Conservation (phyloP, 75 land plant genomes). For the Picea glauca region DNA sequence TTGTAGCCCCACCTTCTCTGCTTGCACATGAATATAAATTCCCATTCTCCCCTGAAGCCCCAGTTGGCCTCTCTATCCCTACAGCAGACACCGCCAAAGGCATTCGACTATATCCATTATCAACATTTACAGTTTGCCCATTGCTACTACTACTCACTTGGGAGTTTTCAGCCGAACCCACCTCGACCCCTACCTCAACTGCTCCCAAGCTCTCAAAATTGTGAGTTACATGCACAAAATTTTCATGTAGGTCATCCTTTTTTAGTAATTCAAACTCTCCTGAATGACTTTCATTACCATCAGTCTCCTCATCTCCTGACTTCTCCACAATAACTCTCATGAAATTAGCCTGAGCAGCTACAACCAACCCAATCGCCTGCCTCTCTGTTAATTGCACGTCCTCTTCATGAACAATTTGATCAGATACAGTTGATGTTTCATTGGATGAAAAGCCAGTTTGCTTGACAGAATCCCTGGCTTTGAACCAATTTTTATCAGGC, state of each 20-base stretch:
- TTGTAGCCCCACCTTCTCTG: neutral
- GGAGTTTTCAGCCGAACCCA: neutral
- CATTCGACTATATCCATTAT: neutral
- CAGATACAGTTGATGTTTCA: conserved; percentile 5
- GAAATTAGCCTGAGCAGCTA: conserved; percentile 90
- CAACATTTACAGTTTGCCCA: neutral
- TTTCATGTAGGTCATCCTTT: no score
- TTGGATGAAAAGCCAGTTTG: conserved; percentile 19
- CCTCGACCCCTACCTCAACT: no score
- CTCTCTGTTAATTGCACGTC: neutral
- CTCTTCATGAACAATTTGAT: neutral
- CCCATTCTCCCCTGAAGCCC: conserved; percentile 14
- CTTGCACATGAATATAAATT: neutral
- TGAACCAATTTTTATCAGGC: conserved; percentile 36
- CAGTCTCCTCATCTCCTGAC: conserved; percentile 14
- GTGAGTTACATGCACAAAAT: no score
- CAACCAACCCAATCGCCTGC: conserved; percentile 78
- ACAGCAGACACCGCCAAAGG: neutral
- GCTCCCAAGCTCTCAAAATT: no score
- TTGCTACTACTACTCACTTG: neutral
- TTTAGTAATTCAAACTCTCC: no score
- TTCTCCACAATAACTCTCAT: conserved; percentile 76
- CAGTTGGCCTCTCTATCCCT: neutral
- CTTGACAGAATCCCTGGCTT: conserved; percentile 32
- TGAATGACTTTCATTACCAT: no score